Evolutionary conservation across 1,284 basidiomycete species (phyloP), one percentile per base, ranked within the genome.

Genomic region (Austroboletus rostrupii): DNA sequence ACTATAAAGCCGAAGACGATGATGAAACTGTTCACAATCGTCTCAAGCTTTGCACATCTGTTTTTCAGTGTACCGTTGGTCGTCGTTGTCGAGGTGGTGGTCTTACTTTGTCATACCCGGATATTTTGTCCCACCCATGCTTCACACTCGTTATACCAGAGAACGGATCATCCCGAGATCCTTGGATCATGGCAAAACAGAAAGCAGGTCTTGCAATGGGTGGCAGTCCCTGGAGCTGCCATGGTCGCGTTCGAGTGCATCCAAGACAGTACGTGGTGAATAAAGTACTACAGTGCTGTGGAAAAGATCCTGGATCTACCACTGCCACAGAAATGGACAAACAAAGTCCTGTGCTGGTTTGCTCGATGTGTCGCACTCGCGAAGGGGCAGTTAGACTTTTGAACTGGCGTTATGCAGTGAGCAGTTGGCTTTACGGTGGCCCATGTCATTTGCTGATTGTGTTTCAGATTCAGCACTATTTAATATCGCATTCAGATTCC

Each of bases 191-290:
- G 8, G 60, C 64, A 32, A 19, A 50, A 23, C 58, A 65, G 16
- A 64, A 62, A 33, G 57, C 57, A 26, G 43, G 48, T 40, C 53
- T 56, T 40, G 32, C 44, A 31, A 61, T 68, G 52, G 68, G 60
- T 5, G 55, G 65, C 17, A 51, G 63, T 20, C 55, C 44, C 43
- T 77, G 72, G 72, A 59, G 48, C 28, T 56, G 71, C 32, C 63
- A 65, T 47, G 48, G 45, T 33, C 53, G 49, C 17, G 49, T 64
- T 47, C 53, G 52, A 32, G 47, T 55, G 14, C 64, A 63, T 40
- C 60, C 58, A 20, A 61, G 43, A 45, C 63, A 53, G 16, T 28
- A 46, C 17, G 42, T 50, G 16, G 54, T 60, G 32, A 48, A 53
- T 20, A 50, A 53, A 20, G 43, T 66, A 26, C 8, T 68, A 14